Evolutionary conservation across 805 yeast species (phyloP).

Genomic region (Pichia exigua): DNA sequence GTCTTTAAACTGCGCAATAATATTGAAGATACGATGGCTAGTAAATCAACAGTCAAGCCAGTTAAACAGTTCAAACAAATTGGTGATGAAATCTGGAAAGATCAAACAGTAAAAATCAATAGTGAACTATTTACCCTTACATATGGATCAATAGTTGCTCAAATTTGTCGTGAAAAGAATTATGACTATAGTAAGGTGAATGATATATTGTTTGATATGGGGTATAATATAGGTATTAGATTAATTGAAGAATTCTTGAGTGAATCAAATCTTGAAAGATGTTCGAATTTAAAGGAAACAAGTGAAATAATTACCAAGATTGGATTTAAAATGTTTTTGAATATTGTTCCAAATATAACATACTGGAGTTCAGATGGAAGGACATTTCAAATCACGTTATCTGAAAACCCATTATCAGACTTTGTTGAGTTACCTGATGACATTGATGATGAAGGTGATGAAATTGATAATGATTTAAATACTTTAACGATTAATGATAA

Average conservation of each 20-base stretch:
- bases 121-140: constrained; percentile 92
- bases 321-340: constrained; percentile 86
- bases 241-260: constrained; percentile 90
- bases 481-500: neutral
- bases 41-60: neutral
- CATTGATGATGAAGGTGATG: constrained; percentile 31
- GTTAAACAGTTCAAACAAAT: constrained; percentile 21
- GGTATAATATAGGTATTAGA: constrained; percentile 87
- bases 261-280: constrained; percentile 76
- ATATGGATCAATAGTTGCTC: constrained; percentile 90
- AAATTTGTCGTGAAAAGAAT: constrained; percentile 75
- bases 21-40: neutral
- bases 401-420: constrained; percentile 88
- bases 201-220: constrained; percentile 82
- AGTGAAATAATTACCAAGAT: constrained; percentile 79
- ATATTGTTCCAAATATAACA: constrained; percentile 58
- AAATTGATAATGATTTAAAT: constrained; percentile 1
- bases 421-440: constrained; percentile 92
- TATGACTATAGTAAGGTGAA: constrained; percentile 75
- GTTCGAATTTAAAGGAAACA: constrained; percentile 72
- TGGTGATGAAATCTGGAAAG: constrained; percentile 92
- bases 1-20: neutral
- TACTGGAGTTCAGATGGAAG: constrained; percentile 74
- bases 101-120: constrained; percentile 78
- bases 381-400: constrained; percentile 61